These are phyloP conservation scores for Pseudogymnoascus sp. DNA, from an alignment of 2,329 filamentous ascomycete genomes.

Conservation along the genomic window DNA sequence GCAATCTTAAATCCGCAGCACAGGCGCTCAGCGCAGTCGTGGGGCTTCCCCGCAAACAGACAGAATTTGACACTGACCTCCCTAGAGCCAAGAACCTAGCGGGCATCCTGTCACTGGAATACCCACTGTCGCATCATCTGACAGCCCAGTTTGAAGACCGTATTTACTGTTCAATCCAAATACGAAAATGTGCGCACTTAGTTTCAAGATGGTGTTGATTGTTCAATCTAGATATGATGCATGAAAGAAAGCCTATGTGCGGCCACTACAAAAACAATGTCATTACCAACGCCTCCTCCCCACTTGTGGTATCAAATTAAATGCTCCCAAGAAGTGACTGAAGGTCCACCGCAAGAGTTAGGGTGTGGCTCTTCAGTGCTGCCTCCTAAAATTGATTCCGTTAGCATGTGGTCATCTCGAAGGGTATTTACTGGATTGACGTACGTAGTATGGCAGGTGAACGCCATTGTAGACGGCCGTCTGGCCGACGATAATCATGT, in stretches of 20 bases:
- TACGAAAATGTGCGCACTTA: no score
- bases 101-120: neutral
- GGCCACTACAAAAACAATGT: neutral
- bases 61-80: neutral
- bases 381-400: conserved; percentile 24
- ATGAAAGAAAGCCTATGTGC: neutral
- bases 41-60: neutral
- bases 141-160: neutral
- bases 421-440: conserved; percentile 1
- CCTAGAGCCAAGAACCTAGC: neutral
- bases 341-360: conserved; percentile 39
- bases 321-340: neutral
- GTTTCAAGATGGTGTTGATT: neutral
- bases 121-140: neutral
- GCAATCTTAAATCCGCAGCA: no score
- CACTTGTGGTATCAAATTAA: neutral
- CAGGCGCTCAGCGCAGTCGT: neutral
- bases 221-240: neutral
- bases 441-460: conserved; percentile 44
- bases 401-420: neutral
- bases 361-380: conserved; percentile 40
- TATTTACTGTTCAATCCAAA: neutral
- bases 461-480: conserved; percentile 40
- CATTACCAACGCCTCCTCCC: neutral
- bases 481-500: conserved; percentile 44